phyloP scores from a whole-genome alignment of 2,329 filamentous ascomycete genomes.

The Colletotrichum musicola region DNA sequence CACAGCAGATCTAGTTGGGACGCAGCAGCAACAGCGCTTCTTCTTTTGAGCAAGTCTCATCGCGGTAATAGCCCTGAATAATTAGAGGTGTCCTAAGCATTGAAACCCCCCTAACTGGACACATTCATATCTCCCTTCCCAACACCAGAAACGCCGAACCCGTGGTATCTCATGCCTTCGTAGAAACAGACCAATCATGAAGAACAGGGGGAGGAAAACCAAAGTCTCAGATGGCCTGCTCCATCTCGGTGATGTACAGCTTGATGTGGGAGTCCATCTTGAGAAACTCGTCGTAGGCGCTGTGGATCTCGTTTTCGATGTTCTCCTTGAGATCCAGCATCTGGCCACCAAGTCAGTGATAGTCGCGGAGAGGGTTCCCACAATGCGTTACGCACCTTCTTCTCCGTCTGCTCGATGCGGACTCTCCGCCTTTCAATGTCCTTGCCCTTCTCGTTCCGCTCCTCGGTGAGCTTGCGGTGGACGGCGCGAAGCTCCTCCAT shows the following conservation, averaged over 20 bases:
- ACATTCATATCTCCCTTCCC: no score
- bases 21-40: no score
- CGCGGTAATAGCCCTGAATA: background rate
- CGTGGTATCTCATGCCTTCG: conserved; percentile 51
- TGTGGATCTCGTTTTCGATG: conserved; percentile 93
- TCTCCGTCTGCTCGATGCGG: conserved; percentile 98
- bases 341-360: conserved; percentile 60
- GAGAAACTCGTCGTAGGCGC: conserved; percentile 92
- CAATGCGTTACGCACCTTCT: conserved; percentile 78
- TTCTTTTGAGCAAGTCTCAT: no score
- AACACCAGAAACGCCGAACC: conserved; percentile 53
- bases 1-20: background rate
- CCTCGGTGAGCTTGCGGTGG: conserved; percentile 85
- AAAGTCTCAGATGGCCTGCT: conserved; percentile 75
- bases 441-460: conserved; percentile 86
- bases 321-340: conserved; percentile 98
- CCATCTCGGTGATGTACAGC: conserved; percentile 99
- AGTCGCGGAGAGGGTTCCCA: background rate
- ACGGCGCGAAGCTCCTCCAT: conserved; percentile 90
- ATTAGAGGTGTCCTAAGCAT: background rate
- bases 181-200: conserved; percentile 6
- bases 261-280: conserved; percentile 98
- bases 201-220: conserved; percentile 7
- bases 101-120: conserved; percentile 9
- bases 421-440: conserved; percentile 94